Percentiles rank a stretch among this genome's conserved stretches.
Evolutionary conservation across 768 basidiomycete genomes (phyloP).

Genomic region (Artomyces pyxidatus): DNA sequence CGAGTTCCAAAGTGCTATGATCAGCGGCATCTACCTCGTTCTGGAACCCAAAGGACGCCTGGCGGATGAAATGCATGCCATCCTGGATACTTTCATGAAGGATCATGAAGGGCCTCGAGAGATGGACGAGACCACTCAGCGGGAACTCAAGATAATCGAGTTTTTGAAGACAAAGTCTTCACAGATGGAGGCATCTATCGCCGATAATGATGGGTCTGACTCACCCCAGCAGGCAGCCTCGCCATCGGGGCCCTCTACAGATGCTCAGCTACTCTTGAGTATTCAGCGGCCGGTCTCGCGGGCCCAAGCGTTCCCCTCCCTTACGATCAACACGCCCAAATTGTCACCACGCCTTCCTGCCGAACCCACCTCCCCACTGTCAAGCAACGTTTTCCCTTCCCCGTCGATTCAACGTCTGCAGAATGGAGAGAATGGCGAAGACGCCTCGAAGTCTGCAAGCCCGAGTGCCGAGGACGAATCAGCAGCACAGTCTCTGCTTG

Average conservation of each 20-base stretch:
- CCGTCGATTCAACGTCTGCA: slow-evolving; percentile 56
- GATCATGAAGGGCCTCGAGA: slow-evolving; percentile 54
- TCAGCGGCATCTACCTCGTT: slow-evolving; percentile 79
- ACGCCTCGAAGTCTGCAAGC: slow-evolving; percentile 61
- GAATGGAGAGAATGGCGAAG: slow-evolving; percentile 39
- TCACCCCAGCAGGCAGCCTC: slow-evolving; percentile 5
- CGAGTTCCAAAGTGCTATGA: slow-evolving; percentile 87
- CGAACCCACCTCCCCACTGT: slow-evolving; percentile 26
- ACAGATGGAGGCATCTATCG: slow-evolving; percentile 25
- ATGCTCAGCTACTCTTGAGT: slow-evolving; percentile 6
- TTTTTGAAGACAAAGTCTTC: slow-evolving; percentile 66
- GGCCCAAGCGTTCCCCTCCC: slow-evolving; percentile 12
- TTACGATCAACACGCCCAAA: slow-evolving; percentile 11
- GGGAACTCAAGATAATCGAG: slow-evolving; percentile 81
- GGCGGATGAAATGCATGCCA: slow-evolving; percentile 64
- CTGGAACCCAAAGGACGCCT: slow-evolving; percentile 68
- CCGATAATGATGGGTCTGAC: slow-evolving; percentile 5
- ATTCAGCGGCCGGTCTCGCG: slow-evolving; percentile 20
- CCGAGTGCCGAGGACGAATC: slow-evolving; percentile 62
- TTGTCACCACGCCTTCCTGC: background rate
- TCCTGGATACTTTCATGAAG: slow-evolving; percentile 70
- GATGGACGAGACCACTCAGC: slow-evolving; percentile 73
- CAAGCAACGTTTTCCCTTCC: slow-evolving; percentile 29
- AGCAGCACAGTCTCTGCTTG: slow-evolving; percentile 67
- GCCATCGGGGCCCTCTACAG: background rate